Base-by-base conservation (phyloP, 2,329 filamentous ascomycete genomes). In the Fusarium piperis region DNA sequence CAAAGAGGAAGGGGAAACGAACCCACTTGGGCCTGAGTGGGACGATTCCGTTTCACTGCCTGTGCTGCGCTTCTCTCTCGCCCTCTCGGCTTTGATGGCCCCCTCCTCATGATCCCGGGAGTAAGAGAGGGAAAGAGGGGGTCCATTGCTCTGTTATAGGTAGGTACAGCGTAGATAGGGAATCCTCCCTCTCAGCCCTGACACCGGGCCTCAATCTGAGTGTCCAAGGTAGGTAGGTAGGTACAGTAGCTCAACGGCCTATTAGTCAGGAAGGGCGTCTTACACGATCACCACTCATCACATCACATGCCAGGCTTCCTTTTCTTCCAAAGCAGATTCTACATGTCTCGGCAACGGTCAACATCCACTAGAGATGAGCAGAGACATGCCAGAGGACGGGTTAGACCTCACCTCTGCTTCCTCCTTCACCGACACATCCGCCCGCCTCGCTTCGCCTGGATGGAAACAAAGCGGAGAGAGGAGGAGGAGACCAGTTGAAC, bases 1-100 rank as follows among this genome's bases (percentile, higher is more conserved):
- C 52, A 55, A 55, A 41, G 57, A 51, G 28, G 41, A 33, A 28
- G 28, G 41, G 57, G 30, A 55, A 55, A 38, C 30, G 36, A 61
- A 39, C 44, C 41, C 55, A 59, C 32, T 39, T 36, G 33, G 53
- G 52, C 39, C 55, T 35, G 56, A 58, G 66, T 69, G 68, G 68
- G 66, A 69, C 68, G 67, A 64, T 56, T 56, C 41, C 63, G 66
- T 71, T 67, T 71, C 67, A 62, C 61, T 56, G 55, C 51, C 30
- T 38, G 38, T 18, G 20, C 38, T 44, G 44, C 23, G 23, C 26
- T 28, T 28, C 30, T 51, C 44, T 28, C 26, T 51, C 57, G 30
- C 36, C 26, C 41, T 55, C 33, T 60, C 58, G 41, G 57, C 57
- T 51, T 59, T 38, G 18, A 51, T 48, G 18, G 46, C 59, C 44